Conservation (phyloP, 202 grass and related monocot genomes). For the Dendrocalamus latiflorus region DNA sequence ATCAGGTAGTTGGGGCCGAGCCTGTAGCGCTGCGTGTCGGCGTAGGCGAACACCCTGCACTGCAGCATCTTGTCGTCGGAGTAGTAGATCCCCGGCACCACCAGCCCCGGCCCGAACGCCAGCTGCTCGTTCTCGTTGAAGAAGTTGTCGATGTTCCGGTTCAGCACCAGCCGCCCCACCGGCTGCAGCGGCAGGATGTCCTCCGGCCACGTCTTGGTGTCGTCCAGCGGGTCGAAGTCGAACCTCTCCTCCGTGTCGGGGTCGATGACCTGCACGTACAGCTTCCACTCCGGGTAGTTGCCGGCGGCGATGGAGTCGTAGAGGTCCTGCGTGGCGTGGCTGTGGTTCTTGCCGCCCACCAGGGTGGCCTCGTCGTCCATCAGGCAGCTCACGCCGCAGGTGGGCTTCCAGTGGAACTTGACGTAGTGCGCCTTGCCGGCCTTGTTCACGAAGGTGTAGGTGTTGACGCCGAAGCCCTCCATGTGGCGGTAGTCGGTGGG, state of each 20-base stretch:
- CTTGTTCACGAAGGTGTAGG: slow-evolving; percentile 74
- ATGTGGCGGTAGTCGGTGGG: slow-evolving; percentile 89
- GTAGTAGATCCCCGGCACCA: slow-evolving; percentile 95
- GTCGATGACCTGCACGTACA: slow-evolving; percentile 86
- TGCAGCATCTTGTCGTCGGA: slow-evolving; percentile 99
- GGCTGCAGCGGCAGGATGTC: slow-evolving; percentile 64
- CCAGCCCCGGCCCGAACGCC: slow-evolving; percentile 73
- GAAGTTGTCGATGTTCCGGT: slow-evolving; percentile 93
- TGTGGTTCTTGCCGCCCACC: slow-evolving; percentile 75
- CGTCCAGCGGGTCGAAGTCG: slow-evolving; percentile 91
- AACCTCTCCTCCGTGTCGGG: slow-evolving; percentile 55
- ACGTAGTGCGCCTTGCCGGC: slow-evolving; percentile 53
- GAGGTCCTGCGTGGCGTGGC: slow-evolving; percentile 88
- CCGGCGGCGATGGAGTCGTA: slow-evolving; percentile 88
- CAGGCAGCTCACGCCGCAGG: slow-evolving; percentile 64
- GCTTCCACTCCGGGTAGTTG: slow-evolving; percentile 84
- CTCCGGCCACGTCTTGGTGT: slow-evolving; percentile 97
- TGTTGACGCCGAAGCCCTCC: slow-evolving; percentile 91
- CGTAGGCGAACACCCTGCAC: slow-evolving; percentile 91
- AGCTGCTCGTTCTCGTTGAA: slow-evolving; percentile 97
- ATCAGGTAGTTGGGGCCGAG: slow-evolving; percentile 85
- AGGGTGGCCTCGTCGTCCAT: slow-evolving; percentile 72
- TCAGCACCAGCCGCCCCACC: slow-evolving; percentile 68
- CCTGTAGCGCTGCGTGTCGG: slow-evolving; percentile 84
- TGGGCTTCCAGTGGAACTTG: slow-evolving; percentile 97